Evolutionary conservation across 257 asterid species (phyloP).

Genomic region (Knoxia roxburghii): DNA sequence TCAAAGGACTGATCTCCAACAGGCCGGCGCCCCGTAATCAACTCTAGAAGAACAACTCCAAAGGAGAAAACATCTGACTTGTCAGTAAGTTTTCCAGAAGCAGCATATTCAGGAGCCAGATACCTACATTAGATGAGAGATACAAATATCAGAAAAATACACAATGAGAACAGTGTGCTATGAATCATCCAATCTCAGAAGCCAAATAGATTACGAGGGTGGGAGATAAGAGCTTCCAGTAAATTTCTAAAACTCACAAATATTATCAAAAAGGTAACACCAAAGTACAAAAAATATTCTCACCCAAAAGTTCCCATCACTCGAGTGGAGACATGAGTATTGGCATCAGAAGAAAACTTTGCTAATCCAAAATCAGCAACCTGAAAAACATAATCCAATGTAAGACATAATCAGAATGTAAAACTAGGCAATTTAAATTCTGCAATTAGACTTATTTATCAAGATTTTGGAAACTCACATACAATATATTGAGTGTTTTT

Average conservation of each 20-base stretch:
- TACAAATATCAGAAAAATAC: not conserved
- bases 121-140: slow-evolving; percentile 42
- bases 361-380: slow-evolving; percentile 99
- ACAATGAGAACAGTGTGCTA: not conserved
- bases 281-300: slow-evolving; percentile 3
- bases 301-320: slow-evolving; percentile 99
- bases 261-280: too few relatives aligned
- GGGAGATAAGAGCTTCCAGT: too few relatives aligned
- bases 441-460: not conserved
- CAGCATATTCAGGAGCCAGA: slow-evolving; percentile 96
- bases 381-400: slow-evolving; percentile 36
- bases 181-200: not conserved
- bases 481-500: not conserved
- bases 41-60: slow-evolving; percentile 89
- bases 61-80: slow-evolving; percentile 93
- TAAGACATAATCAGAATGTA: slow-evolving; percentile 13
- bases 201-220: not conserved
- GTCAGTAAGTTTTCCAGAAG: slow-evolving; percentile 88
- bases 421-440: not conserved
- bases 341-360: slow-evolving; percentile 54
- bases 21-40: slow-evolving; percentile 91
- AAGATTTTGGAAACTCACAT: not conserved
- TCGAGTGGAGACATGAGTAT: slow-evolving; percentile 87
- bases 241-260: too few relatives aligned
- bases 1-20: slow-evolving; percentile 64